phyloP scores from a whole-genome alignment of 768 basidiomycete species.

The Mycena alexandri region DNA sequence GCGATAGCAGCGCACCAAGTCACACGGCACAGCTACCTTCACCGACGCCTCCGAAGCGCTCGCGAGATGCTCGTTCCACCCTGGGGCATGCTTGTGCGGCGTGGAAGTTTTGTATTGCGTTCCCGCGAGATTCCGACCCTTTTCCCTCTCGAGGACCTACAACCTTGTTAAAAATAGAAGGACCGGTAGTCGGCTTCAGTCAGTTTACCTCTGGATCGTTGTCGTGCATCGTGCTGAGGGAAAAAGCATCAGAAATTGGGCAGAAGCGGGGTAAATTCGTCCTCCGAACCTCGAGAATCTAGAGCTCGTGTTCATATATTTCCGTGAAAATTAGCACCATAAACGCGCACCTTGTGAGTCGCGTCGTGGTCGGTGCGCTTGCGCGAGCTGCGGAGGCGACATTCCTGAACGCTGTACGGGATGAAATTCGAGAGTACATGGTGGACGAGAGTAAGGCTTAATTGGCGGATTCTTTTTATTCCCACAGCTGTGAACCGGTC shows the following conservation, averaged over 20 bases:
- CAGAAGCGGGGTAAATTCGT: not conserved
- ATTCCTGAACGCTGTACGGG: constrained; percentile 35
- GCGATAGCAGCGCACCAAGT: not conserved
- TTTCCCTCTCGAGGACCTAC: constrained; percentile 66
- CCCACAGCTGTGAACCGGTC: not conserved
- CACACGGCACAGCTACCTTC: constrained; percentile 56
- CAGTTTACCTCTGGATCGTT: constrained; percentile 65
- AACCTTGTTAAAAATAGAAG: constrained; percentile 1
- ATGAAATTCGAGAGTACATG: constrained; percentile 40
- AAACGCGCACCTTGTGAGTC: constrained; percentile 43
- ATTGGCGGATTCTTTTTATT: constrained; percentile 8
- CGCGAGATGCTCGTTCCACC: constrained; percentile 80
- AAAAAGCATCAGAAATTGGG: constrained; percentile 29
- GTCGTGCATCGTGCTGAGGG: constrained; percentile 66
- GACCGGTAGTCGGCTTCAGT: not conserved
- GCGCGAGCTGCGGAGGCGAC: constrained; percentile 21
- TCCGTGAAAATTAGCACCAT: not conserved
- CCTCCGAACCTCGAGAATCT: constrained; percentile 20
- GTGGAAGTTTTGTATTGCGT: constrained; percentile 62
- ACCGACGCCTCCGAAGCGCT: constrained; percentile 73
- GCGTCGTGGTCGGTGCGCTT: constrained; percentile 24
- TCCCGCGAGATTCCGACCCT: constrained; percentile 60
- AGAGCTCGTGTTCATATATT: not conserved
- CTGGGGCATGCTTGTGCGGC: constrained; percentile 67
- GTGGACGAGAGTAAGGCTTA: constrained; percentile 8